A percentile compares a stretch with the other conserved stretches of the same genome.
These are phyloP conservation scores for Prunus davidiana DNA, from an alignment of 306 rosid species.

Conservation along the genomic window DNA sequence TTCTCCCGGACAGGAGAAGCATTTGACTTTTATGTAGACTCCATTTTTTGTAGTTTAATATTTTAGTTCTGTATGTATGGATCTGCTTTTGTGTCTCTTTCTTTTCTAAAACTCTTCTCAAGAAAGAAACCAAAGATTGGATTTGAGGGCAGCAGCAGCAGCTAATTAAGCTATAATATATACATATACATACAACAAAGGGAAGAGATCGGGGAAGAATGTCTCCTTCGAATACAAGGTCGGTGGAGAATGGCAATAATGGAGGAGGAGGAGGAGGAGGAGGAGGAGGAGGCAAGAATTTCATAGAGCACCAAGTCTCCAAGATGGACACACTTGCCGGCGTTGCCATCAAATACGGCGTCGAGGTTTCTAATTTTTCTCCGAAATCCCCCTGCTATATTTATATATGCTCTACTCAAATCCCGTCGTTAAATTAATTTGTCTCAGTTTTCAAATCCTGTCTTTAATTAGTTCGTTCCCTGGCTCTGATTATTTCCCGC, in stretches of 20 bases:
- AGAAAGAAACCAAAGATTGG: background rate
- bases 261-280: constrained; percentile 14
- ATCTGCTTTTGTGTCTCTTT: background rate
- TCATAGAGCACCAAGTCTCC: constrained; percentile 72
- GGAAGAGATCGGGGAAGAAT: constrained; percentile 27
- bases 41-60: background rate
- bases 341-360: constrained; percentile 88
- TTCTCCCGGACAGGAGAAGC: background rate
- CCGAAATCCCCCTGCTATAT: background rate
- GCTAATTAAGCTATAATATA: too few species aligned
- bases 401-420: too few species aligned
- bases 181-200: background rate
- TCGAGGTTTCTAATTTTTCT: constrained; percentile 51
- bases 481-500: too few species aligned
- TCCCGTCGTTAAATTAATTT: too few species aligned
- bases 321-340: constrained; percentile 84
- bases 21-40: constrained; percentile 14
- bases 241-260: background rate
- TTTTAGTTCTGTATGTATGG: background rate
- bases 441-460: too few species aligned
- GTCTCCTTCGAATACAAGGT: constrained; percentile 56
- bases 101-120: background rate
- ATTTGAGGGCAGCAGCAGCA: background rate
- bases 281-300: constrained; percentile 29
- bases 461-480: too few species aligned